A percentile compares a stretch with the other conserved stretches of the same genome.
Evolutionary conservation across 805 yeast genomes (phyloP).

Genomic region (Dipodascus geniculatus): DNA sequence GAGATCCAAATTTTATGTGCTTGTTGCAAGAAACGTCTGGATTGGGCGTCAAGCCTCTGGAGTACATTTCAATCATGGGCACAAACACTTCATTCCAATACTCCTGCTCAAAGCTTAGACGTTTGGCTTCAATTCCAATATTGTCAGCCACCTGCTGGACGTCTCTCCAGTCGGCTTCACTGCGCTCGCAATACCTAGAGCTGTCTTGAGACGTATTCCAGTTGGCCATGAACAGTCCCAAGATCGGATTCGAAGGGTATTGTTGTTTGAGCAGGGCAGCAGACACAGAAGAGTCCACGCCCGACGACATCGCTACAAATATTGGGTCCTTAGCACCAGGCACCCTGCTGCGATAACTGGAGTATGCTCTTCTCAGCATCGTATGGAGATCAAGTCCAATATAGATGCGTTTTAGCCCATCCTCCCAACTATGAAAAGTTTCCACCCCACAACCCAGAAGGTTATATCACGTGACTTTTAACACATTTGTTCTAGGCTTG

Average conservation of each 20-base stretch:
- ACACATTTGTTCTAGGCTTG: not conserved
- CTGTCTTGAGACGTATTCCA: slow-evolving; percentile 59
- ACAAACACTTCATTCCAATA: slow-evolving; percentile 89
- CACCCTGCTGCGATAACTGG: slow-evolving; percentile 3
- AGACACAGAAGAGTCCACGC: slow-evolving; percentile 88
- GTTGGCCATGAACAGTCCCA: slow-evolving; percentile 88
- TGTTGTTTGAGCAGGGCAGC: slow-evolving; percentile 53
- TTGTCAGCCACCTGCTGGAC: slow-evolving; percentile 54
- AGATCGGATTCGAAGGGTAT: slow-evolving; percentile 37
- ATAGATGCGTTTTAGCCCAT: not conserved
- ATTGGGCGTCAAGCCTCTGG: slow-evolving; percentile 75
- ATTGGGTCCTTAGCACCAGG: slow-evolving; percentile 50
- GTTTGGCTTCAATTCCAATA: slow-evolving; percentile 54
- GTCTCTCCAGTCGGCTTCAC: slow-evolving; percentile 82
- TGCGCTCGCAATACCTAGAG: slow-evolving; percentile 22
- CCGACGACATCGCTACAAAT: slow-evolving; percentile 88
- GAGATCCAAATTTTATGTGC: slow-evolving; percentile 75
- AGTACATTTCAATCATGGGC: slow-evolving; percentile 76
- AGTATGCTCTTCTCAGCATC: too few species aligned
- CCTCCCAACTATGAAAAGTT: not conserved
- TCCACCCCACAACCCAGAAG: not conserved
- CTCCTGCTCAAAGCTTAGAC: slow-evolving; percentile 78
- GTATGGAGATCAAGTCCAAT: not conserved
- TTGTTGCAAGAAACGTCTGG: slow-evolving; percentile 88
- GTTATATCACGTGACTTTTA: not conserved